A percentile compares a stretch with the other conserved stretches of the same genome.
phyloP scores from a whole-genome alignment of 306 rosid genomes.

The Arachis hypogaea region DNA sequence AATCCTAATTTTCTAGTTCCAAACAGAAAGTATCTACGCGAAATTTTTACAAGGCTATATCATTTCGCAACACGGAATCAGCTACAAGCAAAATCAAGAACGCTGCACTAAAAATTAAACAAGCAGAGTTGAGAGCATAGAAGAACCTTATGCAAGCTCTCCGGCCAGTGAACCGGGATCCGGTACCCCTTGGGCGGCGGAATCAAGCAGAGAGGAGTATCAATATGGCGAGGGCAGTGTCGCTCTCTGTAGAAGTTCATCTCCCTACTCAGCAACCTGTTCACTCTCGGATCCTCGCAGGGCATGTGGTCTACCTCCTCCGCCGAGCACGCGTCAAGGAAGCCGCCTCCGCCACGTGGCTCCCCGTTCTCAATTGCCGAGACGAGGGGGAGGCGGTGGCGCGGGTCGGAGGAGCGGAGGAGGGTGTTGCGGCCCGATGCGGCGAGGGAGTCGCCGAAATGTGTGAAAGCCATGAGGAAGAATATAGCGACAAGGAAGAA shows the following conservation, averaged over 20 bases:
- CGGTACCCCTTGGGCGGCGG: constrained; percentile 79
- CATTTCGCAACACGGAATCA: no score
- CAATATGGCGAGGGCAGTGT: constrained; percentile 78
- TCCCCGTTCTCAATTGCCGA: constrained; percentile 58
- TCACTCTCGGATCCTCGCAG: constrained; percentile 83
- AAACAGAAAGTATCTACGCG: no score
- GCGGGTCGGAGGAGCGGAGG: constrained; percentile 71
- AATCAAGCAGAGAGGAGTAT: constrained; percentile 81
- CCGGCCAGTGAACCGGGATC: constrained; percentile 89
- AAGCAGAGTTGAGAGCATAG: neutral
- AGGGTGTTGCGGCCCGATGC: constrained; percentile 84
- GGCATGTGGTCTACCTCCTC: constrained; percentile 84
- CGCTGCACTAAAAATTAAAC: neutral
- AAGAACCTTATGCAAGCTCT: constrained; percentile 88
- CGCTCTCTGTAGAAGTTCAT: constrained; percentile 92
- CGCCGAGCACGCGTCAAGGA: constrained; percentile 67
- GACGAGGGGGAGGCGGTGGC: constrained; percentile 65
- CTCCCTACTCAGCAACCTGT: constrained; percentile 88
- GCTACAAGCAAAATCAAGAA: neutral
- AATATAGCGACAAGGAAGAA: constrained; percentile 70
- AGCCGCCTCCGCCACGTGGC: constrained; percentile 45
- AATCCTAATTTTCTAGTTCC: no score
- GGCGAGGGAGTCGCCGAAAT: constrained; percentile 79
- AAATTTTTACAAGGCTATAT: no score
- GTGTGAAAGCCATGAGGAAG: constrained; percentile 73